Conservation (phyloP, 2,329 filamentous ascomycete genomes). For the Elsinoe ampelina region DNA sequence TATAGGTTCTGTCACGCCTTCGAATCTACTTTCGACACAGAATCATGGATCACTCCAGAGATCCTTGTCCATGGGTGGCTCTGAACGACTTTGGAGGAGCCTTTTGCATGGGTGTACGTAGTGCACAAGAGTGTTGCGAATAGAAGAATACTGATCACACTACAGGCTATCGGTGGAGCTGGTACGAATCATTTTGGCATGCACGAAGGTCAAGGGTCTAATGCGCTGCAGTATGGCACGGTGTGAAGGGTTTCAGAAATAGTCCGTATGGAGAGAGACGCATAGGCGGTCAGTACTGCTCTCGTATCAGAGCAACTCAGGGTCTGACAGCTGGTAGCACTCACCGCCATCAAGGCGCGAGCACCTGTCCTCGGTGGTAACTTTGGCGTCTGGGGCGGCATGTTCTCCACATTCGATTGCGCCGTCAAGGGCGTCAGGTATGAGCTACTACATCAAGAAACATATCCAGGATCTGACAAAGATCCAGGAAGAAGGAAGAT, state of each 20-base stretch:
- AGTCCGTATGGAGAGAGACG: slow-evolving; percentile 75
- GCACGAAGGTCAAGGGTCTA: slow-evolving; percentile 29
- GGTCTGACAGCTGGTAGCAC: slow-evolving; percentile 35
- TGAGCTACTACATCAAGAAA: neutral
- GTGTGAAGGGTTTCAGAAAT: slow-evolving; percentile 62
- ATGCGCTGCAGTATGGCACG: slow-evolving; percentile 85
- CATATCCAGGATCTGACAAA: slow-evolving; percentile 13
- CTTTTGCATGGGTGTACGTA: slow-evolving; percentile 86
- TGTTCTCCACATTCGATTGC: slow-evolving; percentile 95
- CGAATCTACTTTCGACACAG: too few species aligned
- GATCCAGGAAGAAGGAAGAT: slow-evolving; percentile 72
- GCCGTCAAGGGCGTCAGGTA: slow-evolving; percentile 69
- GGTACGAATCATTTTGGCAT: slow-evolving; percentile 15
- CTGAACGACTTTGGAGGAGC: slow-evolving; percentile 97
- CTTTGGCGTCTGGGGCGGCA: slow-evolving; percentile 94
- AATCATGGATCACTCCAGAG: slow-evolving; percentile 79
- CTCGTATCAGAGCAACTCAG: neutral
- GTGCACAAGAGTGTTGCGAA: neutral
- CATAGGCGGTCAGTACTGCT: slow-evolving; percentile 55
- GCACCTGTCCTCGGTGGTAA: slow-evolving; percentile 94
- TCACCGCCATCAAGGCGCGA: slow-evolving; percentile 95
- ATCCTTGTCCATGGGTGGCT: slow-evolving; percentile 82
- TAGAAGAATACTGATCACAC: neutral
- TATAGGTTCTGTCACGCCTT: too few species aligned
- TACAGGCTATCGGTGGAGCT: slow-evolving; percentile 33